Conservation (phyloP, 306 rosid species). For the Quercus alba region DNA sequence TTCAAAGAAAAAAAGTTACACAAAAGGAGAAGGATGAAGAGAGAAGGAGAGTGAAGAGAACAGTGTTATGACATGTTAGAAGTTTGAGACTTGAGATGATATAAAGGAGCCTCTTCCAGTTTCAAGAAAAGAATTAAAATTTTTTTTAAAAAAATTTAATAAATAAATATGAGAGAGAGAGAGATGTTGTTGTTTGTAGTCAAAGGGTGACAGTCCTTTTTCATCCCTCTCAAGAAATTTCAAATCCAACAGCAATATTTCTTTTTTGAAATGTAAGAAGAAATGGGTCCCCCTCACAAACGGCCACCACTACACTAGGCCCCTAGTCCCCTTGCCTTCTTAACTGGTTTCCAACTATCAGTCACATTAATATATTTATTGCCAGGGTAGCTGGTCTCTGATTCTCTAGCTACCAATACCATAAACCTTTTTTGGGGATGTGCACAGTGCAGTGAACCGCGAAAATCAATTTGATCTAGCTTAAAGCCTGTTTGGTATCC, state of each 20-base stretch:
- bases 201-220: constrained; percentile 40
- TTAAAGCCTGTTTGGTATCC: no score
- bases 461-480: no score
- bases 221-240: constrained; percentile 57
- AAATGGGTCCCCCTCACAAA: constrained; percentile 59
- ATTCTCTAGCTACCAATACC: no score
- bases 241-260: constrained; percentile 29
- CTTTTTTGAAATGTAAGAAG: constrained; percentile 44
- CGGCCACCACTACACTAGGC: constrained; percentile 31
- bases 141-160: neutral
- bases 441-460: no score
- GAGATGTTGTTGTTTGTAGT: constrained; percentile 29
- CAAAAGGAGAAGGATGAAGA: neutral
- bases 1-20: neutral
- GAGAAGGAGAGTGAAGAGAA: neutral
- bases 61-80: constrained; percentile 17
- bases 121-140: constrained; percentile 34
- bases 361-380: neutral
- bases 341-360: constrained; percentile 40
- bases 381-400: neutral
- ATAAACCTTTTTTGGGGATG: no score
- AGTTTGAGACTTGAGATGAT: constrained; percentile 11
- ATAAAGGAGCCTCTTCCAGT: constrained; percentile 21
- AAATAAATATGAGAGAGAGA: constrained; percentile 1
- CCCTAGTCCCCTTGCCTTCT: neutral